Evolutionary conservation across 2,329 filamentous ascomycete genomes (phyloP).

Genomic region (Neonectria sp.): DNA sequence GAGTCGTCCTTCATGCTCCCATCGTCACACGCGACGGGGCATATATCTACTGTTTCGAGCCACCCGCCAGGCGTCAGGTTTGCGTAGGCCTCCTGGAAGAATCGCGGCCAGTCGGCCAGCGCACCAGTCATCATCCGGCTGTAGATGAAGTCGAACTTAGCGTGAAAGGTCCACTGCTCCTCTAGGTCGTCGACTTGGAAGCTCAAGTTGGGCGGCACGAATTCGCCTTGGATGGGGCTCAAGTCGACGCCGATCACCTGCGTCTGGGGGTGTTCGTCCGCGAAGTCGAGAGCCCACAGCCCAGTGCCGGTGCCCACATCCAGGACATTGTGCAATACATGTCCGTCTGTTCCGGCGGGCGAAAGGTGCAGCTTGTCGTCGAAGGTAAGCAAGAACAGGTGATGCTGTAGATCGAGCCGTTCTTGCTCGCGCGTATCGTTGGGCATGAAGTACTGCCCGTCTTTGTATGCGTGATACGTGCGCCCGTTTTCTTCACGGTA

Average conservation of each 20-base stretch:
- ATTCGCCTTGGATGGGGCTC: conserved; percentile 41
- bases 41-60: conserved; percentile 43
- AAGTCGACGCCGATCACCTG: conserved; percentile 43
- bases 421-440: conserved; percentile 40
- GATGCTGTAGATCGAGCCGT: conserved; percentile 41
- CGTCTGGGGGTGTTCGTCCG: conserved; percentile 38
- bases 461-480: conserved; percentile 49
- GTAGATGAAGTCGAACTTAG: conserved; percentile 48
- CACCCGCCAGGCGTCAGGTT: conserved; percentile 43
- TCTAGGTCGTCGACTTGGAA: conserved; percentile 49
- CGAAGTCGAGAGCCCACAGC: conserved; percentile 48
- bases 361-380: conserved; percentile 42
- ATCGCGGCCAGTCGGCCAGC: conserved; percentile 39
- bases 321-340: conserved; percentile 39
- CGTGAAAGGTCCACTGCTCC: conserved; percentile 43
- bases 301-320: conserved; percentile 49
- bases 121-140: conserved; percentile 43
- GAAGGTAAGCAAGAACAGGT: conserved; percentile 48
- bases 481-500: conserved; percentile 49
- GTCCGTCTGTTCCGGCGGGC: conserved; percentile 34
- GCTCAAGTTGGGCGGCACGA: conserved; percentile 42
- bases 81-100: conserved; percentile 43
- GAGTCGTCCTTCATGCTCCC: conserved; percentile 34
- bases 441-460: conserved; percentile 40
- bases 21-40: conserved; percentile 31